These are phyloP conservation scores for Leccinum huronense DNA, from an alignment of 1,284 basidiomycete genomes.

Conservation along the genomic window DNA sequence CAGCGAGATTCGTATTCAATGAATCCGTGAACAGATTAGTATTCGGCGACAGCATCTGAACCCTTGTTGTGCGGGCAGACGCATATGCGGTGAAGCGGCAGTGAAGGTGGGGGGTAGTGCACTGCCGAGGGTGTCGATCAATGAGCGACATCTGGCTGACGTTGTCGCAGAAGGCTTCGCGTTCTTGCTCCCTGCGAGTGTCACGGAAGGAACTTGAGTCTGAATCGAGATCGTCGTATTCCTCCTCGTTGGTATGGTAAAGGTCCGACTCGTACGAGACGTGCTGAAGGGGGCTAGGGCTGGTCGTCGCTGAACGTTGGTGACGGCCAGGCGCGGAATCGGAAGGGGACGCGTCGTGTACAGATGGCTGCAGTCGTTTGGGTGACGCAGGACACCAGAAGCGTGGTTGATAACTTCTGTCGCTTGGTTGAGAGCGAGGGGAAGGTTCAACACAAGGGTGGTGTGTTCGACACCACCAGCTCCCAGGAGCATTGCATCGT, in stretches of 20 bases:
- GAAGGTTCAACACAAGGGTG: slow-evolving; percentile 41
- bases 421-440: slow-evolving; percentile 36
- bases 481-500: slow-evolving; percentile 50
- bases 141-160: slow-evolving; percentile 32
- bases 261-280: slow-evolving; percentile 37
- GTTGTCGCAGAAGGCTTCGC: slow-evolving; percentile 29
- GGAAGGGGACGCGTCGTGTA: slow-evolving; percentile 27
- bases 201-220: slow-evolving; percentile 39
- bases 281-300: slow-evolving; percentile 44
- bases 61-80: background rate
- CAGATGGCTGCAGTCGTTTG: slow-evolving; percentile 28
- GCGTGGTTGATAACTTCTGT: slow-evolving; percentile 31
- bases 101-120: too few species aligned
- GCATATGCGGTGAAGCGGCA: background rate
- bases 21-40: too few species aligned
- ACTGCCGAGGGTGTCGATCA: background rate
- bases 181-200: slow-evolving; percentile 26
- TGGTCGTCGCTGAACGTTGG: slow-evolving; percentile 37
- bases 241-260: slow-evolving; percentile 31
- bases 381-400: slow-evolving; percentile 26
- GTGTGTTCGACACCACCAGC: slow-evolving; percentile 51
- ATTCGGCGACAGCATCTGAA: background rate
- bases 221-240: slow-evolving; percentile 35
- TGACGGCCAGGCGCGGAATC: slow-evolving; percentile 31
- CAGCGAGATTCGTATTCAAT: too few species aligned